Base-by-base conservation (phyloP, 345 rosid genomes). In the Gossypium ekmanianum region DNA sequence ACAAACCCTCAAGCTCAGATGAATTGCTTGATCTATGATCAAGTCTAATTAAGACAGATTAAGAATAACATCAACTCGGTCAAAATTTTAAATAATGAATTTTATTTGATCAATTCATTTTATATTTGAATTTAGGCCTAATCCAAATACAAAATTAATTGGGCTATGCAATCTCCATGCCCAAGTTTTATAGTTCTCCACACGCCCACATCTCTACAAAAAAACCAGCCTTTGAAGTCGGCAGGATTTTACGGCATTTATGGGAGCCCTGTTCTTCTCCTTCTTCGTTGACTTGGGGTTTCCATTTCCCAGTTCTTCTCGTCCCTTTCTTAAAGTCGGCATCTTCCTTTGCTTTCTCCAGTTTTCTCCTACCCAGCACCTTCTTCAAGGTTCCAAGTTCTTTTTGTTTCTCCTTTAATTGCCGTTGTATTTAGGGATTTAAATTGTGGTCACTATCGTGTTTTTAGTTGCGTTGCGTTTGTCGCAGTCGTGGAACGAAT, bases 1-100 rank as follows among this genome's bases (percentile, higher is more conserved):
- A 0, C 7, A 1, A 34, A 34, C 6, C 6, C 1, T 34, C 6
- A 34, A 34, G 0, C 39, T 0, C 1, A 0, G 6, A 34, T 4
- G 0, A 0, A 34, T 34, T 1, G 0, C 39, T 34, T 34, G 0
- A 34, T 0, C 1, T 34, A 4, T 34, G 1, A 4, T 34, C 1
- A 34, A 1, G 6, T 34, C 6, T 34, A 4, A 29, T 34, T 34
- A 34, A 34, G 6, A 34, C 1, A 0, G 1, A 34, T 34, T 34
- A 34, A 34, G 0, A 34, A 0, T 34, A 34, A 34, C 39, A 34
- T 34, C 6, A 34, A 34, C 39, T 4, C 1, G 6, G 39, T 34
- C 1, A 34, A 34, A 34, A 4, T 34, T 34, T 29, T 29, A 29
- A 29, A 29, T 3, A 29, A 3, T 29, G 0, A 29, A 29, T 29